These are phyloP conservation scores for Bothriochloa decipiens DNA, from an alignment of 176 grass and related monocot species.

Conservation along the genomic window DNA sequence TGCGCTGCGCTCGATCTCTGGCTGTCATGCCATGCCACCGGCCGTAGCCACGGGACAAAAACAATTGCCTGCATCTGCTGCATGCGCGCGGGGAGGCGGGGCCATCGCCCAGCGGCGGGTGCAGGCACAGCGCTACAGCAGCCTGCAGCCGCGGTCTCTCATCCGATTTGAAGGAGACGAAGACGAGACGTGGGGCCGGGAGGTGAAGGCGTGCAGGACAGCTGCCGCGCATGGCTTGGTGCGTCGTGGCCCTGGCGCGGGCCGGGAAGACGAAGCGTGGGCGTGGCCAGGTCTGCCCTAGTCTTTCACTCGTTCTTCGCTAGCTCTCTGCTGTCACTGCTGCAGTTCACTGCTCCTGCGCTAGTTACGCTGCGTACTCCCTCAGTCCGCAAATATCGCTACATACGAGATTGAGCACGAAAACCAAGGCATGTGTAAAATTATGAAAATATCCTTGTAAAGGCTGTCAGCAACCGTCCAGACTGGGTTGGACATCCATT, in stretches of 20 bases:
- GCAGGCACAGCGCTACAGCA: not conserved
- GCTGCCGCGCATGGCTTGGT: not conserved
- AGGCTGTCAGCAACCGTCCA: too few relatives aligned
- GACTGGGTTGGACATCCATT: too few relatives aligned
- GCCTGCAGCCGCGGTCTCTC: conserved; percentile 8
- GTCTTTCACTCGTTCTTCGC: not conserved
- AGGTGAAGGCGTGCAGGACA: not conserved
- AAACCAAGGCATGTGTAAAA: too few relatives aligned
- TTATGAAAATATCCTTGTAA: too few relatives aligned
- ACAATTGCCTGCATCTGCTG: conserved; percentile 11
- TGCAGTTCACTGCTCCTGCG: not conserved
- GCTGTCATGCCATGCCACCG: not conserved
- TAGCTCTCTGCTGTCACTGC: not conserved
- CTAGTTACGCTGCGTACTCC: too few relatives aligned
- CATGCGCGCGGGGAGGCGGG: not conserved
- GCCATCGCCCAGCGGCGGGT: not conserved
- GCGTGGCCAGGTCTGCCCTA: not conserved
- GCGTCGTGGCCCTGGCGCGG: not conserved
- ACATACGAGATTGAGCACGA: too few relatives aligned
- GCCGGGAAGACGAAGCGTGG: too few relatives aligned
- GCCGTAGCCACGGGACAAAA: conserved; percentile 40
- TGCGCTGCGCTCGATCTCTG: not conserved
- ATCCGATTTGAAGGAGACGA: not conserved
- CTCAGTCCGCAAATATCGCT: too few relatives aligned
- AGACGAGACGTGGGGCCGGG: not conserved